A percentile compares a stretch with the other conserved stretches of the same genome.
These are phyloP conservation scores for Phaeomoniella chlamydospora DNA, from an alignment of 2,329 filamentous ascomycete genomes.

Conservation along the genomic window DNA sequence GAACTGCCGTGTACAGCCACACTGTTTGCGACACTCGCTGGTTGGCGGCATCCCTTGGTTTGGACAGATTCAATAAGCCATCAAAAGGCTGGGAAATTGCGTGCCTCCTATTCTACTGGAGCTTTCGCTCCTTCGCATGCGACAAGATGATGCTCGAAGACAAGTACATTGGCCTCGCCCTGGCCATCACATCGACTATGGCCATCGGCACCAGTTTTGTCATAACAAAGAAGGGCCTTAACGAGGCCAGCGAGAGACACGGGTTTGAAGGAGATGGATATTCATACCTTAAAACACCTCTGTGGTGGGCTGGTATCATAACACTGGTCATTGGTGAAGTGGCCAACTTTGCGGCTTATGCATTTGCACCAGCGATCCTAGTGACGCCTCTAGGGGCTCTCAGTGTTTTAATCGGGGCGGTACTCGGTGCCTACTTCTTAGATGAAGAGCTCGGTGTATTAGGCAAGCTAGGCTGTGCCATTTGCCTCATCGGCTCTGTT, in stretches of 20 bases:
- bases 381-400: conserved; percentile 90
- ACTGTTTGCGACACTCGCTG: no score
- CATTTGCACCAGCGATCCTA: conserved; percentile 95
- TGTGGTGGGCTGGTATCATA: conserved; percentile 92
- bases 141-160: conserved; percentile 7
- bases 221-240: conserved; percentile 96
- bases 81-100: no score
- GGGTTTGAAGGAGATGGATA: conserved; percentile 96
- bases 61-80: no score
- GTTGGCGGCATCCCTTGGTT: no score
- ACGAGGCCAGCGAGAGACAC: conserved; percentile 78
- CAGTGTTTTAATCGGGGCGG: conserved; percentile 85
- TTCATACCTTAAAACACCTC: conserved; percentile 82
- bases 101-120: no score
- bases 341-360: conserved; percentile 96
- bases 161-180: conserved; percentile 30
- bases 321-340: conserved; percentile 93
- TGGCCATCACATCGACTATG: conserved; percentile 33
- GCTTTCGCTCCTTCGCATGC: background rate
- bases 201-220: conserved; percentile 78
- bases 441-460: conserved; percentile 79
- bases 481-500: conserved; percentile 88
- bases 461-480: conserved; percentile 88
- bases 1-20: no score
- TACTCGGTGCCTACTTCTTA: conserved; percentile 88